phyloP scores from a whole-genome alignment of 768 basidiomycete species.

The Leccinum ochraceum region DNA sequence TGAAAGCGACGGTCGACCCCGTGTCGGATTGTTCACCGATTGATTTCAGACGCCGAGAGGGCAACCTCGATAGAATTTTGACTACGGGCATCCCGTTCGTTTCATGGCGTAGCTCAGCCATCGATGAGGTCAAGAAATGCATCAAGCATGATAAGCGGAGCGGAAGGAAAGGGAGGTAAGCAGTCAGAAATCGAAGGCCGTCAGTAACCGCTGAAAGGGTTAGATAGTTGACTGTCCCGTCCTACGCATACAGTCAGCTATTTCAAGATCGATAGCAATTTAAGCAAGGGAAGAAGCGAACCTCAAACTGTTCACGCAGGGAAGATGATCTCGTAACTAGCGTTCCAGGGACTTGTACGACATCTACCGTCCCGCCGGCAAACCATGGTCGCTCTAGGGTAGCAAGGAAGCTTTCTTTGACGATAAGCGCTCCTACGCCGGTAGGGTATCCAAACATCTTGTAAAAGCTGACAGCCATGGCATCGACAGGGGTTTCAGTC shows the following conservation, averaged over 20 bases:
- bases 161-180: constrained; percentile 78
- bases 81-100: constrained; percentile 59
- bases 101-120: constrained; percentile 63
- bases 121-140: constrained; percentile 56
- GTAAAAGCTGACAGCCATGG: constrained; percentile 83
- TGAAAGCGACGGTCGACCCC: constrained; percentile 61
- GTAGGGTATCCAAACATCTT: constrained; percentile 92
- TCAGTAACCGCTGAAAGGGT: constrained; percentile 76
- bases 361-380: constrained; percentile 78
- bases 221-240: constrained; percentile 84
- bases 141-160: constrained; percentile 70
- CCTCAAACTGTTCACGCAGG: constrained; percentile 78
- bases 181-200: constrained; percentile 74
- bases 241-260: constrained; percentile 43
- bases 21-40: constrained; percentile 68
- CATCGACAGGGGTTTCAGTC: constrained; percentile 68
- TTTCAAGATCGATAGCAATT: neutral
- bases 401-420: constrained; percentile 65
- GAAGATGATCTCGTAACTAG: constrained; percentile 61
- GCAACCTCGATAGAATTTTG: constrained; percentile 65
- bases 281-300: constrained; percentile 28
- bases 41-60: constrained; percentile 50
- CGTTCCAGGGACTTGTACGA: constrained; percentile 79
- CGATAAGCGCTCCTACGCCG: constrained; percentile 77
- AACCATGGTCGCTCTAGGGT: constrained; percentile 78